These are phyloP conservation scores for Suhomyces kilbournensis DNA, from an alignment of 805 yeast species.

Conservation along the genomic window DNA sequence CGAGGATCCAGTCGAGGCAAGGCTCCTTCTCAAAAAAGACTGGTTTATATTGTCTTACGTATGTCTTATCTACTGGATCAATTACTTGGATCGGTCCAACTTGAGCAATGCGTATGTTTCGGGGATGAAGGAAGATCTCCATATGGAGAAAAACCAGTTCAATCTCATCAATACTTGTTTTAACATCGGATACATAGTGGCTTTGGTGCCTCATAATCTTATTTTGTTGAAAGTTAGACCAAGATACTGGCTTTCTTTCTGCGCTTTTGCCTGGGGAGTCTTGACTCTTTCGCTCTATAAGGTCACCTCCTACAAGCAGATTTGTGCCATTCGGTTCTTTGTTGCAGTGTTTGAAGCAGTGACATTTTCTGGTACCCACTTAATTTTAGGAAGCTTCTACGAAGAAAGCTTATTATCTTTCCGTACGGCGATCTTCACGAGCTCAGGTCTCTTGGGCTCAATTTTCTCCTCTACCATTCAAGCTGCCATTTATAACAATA, in stretches of 20 bases:
- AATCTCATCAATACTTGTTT: constrained; percentile 55
- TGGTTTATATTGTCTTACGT: constrained; percentile 42
- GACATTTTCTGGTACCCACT: constrained; percentile 54
- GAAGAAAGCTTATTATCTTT: constrained; percentile 34
- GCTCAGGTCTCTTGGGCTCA: constrained; percentile 53
- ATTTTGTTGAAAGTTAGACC: constrained; percentile 53
- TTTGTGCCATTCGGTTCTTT: constrained; percentile 58
- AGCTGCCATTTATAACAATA: constrained; percentile 46
- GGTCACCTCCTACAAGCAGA: constrained; percentile 45
- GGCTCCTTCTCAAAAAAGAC: constrained; percentile 35
- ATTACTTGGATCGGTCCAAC: constrained; percentile 58
- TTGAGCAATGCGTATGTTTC: constrained; percentile 60
- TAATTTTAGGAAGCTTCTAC: constrained; percentile 53
- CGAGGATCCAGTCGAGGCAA: constrained; percentile 26
- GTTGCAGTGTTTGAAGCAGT: constrained; percentile 60
- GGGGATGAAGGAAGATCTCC: constrained; percentile 60
- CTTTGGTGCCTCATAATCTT: constrained; percentile 60
- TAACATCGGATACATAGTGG: constrained; percentile 59
- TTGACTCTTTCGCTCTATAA: constrained; percentile 51
- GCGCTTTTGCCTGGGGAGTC: constrained; percentile 56
- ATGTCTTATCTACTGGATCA: constrained; percentile 44
- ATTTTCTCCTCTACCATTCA: constrained; percentile 56
- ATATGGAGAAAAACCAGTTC: constrained; percentile 46
- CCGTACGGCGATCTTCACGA: constrained; percentile 49
- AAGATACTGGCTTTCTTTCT: constrained; percentile 51